Evolutionary conservation across 2,329 filamentous ascomycete genomes (phyloP).

Genomic region (Diplodia scrobiculata): DNA sequence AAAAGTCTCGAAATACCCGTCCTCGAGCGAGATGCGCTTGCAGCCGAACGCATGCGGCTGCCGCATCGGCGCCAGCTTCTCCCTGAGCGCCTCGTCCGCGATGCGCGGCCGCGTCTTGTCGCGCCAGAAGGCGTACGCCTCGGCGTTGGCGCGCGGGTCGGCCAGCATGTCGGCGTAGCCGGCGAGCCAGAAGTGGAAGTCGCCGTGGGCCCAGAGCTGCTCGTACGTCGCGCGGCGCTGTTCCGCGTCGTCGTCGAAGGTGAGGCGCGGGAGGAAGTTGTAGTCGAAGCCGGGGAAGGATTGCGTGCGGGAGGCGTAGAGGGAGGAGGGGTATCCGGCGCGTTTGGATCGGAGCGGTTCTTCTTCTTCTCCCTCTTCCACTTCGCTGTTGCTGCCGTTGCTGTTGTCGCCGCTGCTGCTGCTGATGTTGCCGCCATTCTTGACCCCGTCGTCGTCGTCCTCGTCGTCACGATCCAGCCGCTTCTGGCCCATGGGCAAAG

Average conservation of each 20-base stretch:
- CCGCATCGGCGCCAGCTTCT: constrained; percentile 33
- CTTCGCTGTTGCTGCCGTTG: no score
- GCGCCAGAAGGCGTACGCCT: constrained; percentile 35
- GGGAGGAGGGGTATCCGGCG: constrained; percentile 40
- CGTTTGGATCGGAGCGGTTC: constrained; percentile 32
- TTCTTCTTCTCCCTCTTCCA: background rate
- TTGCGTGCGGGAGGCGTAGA: constrained; percentile 41
- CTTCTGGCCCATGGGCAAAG: constrained; percentile 34
- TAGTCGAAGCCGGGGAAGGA: constrained; percentile 34
- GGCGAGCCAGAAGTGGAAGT: constrained; percentile 40
- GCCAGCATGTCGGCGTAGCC: constrained; percentile 35
- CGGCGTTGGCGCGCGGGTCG: constrained; percentile 35
- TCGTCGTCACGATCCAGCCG: background rate
- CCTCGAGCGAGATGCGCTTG: constrained; percentile 31
- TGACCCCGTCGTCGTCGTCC: no score
- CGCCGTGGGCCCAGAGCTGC: constrained; percentile 31
- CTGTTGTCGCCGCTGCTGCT: no score
- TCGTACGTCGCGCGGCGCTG: constrained; percentile 30
- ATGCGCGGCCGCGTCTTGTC: constrained; percentile 36
- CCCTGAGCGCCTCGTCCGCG: constrained; percentile 32
- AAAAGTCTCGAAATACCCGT: constrained; percentile 45
- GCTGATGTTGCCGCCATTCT: no score
- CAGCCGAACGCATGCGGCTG: constrained; percentile 34
- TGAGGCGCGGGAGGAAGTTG: constrained; percentile 33
- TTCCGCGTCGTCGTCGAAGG: constrained; percentile 31